These are phyloP conservation scores for Waitea zeae DNA, from an alignment of 1,284 basidiomycete species.

Conservation along the genomic window DNA sequence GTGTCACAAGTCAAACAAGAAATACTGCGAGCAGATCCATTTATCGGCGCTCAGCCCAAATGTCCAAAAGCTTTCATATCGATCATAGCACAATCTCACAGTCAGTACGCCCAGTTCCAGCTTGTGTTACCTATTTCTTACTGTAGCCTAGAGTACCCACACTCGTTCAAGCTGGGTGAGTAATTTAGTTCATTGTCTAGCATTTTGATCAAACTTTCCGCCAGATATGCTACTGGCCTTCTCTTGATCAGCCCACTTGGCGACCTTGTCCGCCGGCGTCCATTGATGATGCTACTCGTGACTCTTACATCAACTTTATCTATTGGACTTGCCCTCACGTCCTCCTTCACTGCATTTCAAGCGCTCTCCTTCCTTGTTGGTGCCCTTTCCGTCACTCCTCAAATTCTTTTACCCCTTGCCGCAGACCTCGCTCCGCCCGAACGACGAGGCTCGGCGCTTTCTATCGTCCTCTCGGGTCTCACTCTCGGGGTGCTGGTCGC, in stretches of 20 bases:
- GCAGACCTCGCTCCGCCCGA: conserved; percentile 33
- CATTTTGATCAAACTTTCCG: no score
- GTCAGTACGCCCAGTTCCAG: no score
- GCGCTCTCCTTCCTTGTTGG: conserved; percentile 28
- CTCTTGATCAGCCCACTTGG: conserved; percentile 32
- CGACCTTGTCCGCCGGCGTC: conserved; percentile 32
- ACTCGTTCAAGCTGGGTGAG: conserved; percentile 29
- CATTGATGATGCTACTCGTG: conserved; percentile 26
- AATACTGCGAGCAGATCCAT: conserved; percentile 4
- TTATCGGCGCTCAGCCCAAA: conserved; percentile 28
- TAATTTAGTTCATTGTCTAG: no score
- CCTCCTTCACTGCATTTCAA: conserved; percentile 22
- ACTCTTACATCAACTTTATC: conserved; percentile 19
- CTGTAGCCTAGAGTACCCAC: conserved; percentile 34
- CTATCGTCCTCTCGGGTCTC: conserved; percentile 30
- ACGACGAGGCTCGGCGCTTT: conserved; percentile 27
- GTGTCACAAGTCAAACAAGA: conserved; percentile 9
- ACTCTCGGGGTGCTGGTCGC: conserved; percentile 31
- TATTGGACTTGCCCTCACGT: conserved; percentile 28
- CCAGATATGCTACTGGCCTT: conserved; percentile 30
- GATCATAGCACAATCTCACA: conserved; percentile 38
- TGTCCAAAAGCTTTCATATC: conserved; percentile 35
- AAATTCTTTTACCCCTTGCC: conserved; percentile 30
- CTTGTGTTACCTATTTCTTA: no score
- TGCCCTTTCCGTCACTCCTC: conserved; percentile 21